A percentile compares a stretch with the other conserved stretches of the same genome.
phyloP scores from a whole-genome alignment of 2,329 filamentous ascomycete species.

The Trichophaea hybrida region DNA sequence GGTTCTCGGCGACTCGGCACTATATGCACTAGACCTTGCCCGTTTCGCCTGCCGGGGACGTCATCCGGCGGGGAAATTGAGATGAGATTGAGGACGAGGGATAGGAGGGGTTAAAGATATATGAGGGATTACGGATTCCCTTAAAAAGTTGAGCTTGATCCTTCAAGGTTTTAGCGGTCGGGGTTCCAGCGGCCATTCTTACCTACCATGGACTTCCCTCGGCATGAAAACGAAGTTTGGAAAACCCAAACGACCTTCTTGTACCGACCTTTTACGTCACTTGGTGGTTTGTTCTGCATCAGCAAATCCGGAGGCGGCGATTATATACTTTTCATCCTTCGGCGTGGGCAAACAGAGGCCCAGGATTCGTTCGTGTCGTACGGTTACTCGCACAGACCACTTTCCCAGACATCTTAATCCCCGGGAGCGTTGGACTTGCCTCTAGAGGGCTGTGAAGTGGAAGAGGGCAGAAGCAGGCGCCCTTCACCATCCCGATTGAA shows the following conservation, averaged over 20 bases:
- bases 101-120: neutral
- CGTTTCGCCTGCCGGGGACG: neutral
- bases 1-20: slow-evolving; percentile 4
- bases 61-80: neutral
- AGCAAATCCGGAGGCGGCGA: neutral
- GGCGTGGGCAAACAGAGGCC: neutral
- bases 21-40: neutral
- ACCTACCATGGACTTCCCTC: too few species aligned
- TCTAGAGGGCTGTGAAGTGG: neutral
- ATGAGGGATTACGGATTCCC: neutral
- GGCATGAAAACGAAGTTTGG: too few species aligned
- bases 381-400: neutral
- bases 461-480: neutral
- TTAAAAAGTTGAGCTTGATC: too few species aligned
- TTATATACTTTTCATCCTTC: neutral
- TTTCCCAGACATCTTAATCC: neutral
- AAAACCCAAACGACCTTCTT: too few species aligned
- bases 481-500: neutral
- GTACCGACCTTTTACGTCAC: too few species aligned
- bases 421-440: slow-evolving; percentile 1
- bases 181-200: too few species aligned
- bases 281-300: neutral
- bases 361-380: neutral
- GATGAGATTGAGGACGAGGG: neutral
- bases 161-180: too few species aligned